Evolutionary conservation across 2,329 filamentous ascomycete genomes (phyloP), one percentile per base, ranked within the genome.

Genomic region (Paecilomyces formosus): DNA sequence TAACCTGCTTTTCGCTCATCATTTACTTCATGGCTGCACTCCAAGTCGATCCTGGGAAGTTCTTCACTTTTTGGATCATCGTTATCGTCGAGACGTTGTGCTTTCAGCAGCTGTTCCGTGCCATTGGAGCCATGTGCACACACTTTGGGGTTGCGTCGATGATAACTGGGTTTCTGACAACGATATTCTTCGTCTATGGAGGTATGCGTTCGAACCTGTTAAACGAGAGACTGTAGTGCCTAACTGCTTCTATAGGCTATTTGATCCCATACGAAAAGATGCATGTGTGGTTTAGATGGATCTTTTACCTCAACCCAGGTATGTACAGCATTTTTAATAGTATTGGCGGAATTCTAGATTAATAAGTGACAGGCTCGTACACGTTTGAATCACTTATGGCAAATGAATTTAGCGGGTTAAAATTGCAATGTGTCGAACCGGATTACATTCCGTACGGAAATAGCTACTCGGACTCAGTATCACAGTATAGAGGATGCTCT

Each of bases 321-420:
- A 45, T 21, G 39, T 45, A 18, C 5, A 8, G 6, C 15, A 45
- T n/a, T 21, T 8, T 8, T 3, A 11, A 21, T 18, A 6, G 8
- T n/a, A 9, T 9, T 45, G 18, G 3, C 4, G 3, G 3, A 18
- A 8, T n/a, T 45, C 6, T 26, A 3, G n/a, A 45, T n/a, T 21
- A 18, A 45, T 15, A 45, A 45, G 9, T 8, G 5, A n/a, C n/a
- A 45, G 39, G 39, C n/a, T 80, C 86, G 0, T 90, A 89, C 59
- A 85, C 79, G 0, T 90, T 88, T 53, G 84, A 89, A 59, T 82
- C 82, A 0, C 72, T 91, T 0, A 77, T 90, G 65, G 80, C 85
- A 0, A 90, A 90, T 63, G 88, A 90, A 67, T 89, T 90, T 57
- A 79, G 85, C 18, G 73, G 73, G 3, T 70, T 84, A 0, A 70